phyloP scores from a whole-genome alignment of 805 yeast genomes.

The Priceomyces fermenticarens region DNA sequence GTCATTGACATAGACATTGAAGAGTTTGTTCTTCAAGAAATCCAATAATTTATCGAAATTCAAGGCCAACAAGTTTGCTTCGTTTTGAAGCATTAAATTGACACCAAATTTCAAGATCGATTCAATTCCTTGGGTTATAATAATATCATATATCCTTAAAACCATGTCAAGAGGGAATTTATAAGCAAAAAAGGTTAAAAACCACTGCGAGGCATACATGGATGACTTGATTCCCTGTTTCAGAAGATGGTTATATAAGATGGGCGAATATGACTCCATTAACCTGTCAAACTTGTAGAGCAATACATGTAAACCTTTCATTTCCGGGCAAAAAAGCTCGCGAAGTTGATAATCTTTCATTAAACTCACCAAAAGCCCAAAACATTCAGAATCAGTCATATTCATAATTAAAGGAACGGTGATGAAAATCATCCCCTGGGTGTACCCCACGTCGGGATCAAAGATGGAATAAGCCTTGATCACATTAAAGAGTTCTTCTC shows the following conservation, averaged over 20 bases:
- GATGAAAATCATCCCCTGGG: slow-evolving; percentile 97
- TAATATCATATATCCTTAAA: slow-evolving; percentile 79
- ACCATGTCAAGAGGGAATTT: slow-evolving; percentile 90
- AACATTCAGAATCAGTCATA: slow-evolving; percentile 80
- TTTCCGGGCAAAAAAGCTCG: slow-evolving; percentile 75
- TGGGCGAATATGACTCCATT: slow-evolving; percentile 73
- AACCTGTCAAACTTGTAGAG: slow-evolving; percentile 89
- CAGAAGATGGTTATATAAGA: slow-evolving; percentile 67
- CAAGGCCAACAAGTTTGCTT: slow-evolving; percentile 52
- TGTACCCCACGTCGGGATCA: slow-evolving; percentile 94
- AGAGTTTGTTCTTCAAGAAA: slow-evolving; percentile 75
- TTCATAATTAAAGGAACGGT: slow-evolving; percentile 81
- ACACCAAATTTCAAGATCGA: slow-evolving; percentile 81
- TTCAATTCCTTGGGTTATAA: slow-evolving; percentile 89
- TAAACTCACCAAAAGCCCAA: slow-evolving; percentile 71
- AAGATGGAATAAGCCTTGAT: slow-evolving; percentile 80
- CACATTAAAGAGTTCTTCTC: slow-evolving; percentile 65
- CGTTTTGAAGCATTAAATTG: slow-evolving; percentile 71
- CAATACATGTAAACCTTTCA: slow-evolving; percentile 87
- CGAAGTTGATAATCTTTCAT: slow-evolving; percentile 86
- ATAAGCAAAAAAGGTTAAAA: slow-evolving; percentile 90
- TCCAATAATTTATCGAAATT: slow-evolving; percentile 75
- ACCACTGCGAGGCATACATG: slow-evolving; percentile 99
- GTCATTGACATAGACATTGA: slow-evolving; percentile 60
- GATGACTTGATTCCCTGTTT: slow-evolving; percentile 88